Base-by-base conservation (phyloP, 169 alveolate genomes). In the Eimeria acervulina region DNA sequence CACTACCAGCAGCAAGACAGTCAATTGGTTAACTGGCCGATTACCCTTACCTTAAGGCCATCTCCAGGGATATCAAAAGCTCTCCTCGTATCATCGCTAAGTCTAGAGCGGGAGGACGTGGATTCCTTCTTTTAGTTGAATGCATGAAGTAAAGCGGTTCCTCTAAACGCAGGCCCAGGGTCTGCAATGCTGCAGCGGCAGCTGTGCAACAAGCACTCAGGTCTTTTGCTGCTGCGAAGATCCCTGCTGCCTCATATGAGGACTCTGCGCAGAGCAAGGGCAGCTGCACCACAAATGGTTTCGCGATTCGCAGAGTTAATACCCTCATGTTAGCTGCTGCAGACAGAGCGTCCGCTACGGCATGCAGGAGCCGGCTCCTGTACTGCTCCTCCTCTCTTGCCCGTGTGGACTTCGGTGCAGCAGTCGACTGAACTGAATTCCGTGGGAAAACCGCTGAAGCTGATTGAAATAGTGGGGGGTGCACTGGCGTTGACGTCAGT, bases 121-220 rank as follows among this genome's bases (percentile, higher is more conserved):
- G 47, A n/a, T 15, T 47, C 38, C 90, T 47, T n/a, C 72, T 42
- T 81, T 52, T 26, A 40, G 90, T 33, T 47, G 90, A 5, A 2
- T n/a, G 40, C n/a, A 61, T 3, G 70, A 28, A 15, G 74, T 12
- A 31, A 2, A 51, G 19, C 33, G 90, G 70, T 26, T 52, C 90
- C 3, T 52, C 90, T 52, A 81, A 23, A n/a, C 90, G 90, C 70
- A 81, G 31, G 3, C 90, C 90, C 36, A 81, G 90, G 47, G 90
- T 81, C 90, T 81, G 90, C 51, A 81, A 52, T 47, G 90, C 47
- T n/a, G 90, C 90, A 81, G 72, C 44, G 26, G 90, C 90, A 44
- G 74, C 72, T 15, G 90, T n/a, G 70, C 90, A 44, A 31, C 90
- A 81, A 15, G 90, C 90, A n/a, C 47, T 51, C 13, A 81, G 61